These are phyloP conservation scores for Psilocybe cubensis DNA, from an alignment of 768 basidiomycete genomes.

Conservation along the genomic window DNA sequence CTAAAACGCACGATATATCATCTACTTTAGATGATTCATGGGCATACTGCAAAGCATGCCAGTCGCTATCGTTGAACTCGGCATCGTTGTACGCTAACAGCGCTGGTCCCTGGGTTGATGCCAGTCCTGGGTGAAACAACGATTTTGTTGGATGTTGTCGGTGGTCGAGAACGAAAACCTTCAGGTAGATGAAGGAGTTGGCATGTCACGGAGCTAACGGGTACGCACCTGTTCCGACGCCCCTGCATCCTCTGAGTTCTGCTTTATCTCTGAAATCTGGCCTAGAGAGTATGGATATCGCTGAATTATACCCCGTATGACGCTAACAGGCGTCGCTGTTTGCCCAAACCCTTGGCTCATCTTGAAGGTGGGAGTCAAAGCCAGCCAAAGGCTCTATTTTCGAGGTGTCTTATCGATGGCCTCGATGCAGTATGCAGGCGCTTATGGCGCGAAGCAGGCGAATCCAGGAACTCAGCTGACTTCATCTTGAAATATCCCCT, in stretches of 20 bases:
- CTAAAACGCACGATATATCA: constrained; percentile 40
- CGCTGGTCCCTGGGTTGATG: constrained; percentile 43
- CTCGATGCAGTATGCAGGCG: background rate
- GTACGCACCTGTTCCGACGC: constrained; percentile 44
- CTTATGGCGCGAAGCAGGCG: background rate
- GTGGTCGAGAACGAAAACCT: constrained; percentile 48
- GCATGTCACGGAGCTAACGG: background rate
- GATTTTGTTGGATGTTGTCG: constrained; percentile 28
- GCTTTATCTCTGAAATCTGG: constrained; percentile 46
- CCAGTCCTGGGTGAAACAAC: constrained; percentile 31
- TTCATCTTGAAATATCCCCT: no score
- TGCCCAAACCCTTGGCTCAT: constrained; percentile 35
- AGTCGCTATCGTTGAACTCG: constrained; percentile 42
- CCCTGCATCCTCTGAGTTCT: constrained; percentile 56
- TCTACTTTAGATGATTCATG: constrained; percentile 49
- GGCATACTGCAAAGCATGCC: constrained; percentile 44
- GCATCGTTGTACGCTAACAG: constrained; percentile 52
- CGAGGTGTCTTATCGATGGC: constrained; percentile 1
- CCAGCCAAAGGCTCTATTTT: background rate
- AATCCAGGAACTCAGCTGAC: background rate
- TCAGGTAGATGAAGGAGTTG: background rate
- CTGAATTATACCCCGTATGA: constrained; percentile 37
- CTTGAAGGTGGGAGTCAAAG: background rate
- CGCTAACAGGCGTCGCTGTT: constrained; percentile 20
- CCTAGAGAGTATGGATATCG: constrained; percentile 50